Base-by-base conservation (phyloP, 1,284 basidiomycete species). In the Kwoniella shivajii region DNA sequence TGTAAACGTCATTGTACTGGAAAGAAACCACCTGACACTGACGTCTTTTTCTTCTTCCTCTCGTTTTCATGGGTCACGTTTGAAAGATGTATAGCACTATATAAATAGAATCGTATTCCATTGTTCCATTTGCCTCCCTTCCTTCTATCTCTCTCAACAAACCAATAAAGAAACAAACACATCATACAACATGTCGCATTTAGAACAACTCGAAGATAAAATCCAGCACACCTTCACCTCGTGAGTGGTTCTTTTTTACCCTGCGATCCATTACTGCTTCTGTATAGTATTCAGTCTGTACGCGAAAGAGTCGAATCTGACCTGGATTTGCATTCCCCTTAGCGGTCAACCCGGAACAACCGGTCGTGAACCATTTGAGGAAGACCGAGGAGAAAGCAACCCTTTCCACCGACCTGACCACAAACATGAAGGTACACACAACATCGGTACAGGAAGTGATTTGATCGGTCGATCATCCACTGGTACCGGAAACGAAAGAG, bases 311-410 rank as follows among this genome's bases (percentile, higher is more conserved):
- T 16, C 44, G 27, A 33, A 47, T 41, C 18, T n/a, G 22, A 26
- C 41, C 27, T 14, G 27, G 13, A 4, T 26, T 13, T 6, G 11
- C 14, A 26, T 33, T 5, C 16, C 27, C 10, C 29, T 13, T 48
- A 65, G 63, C 50, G 68, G 68, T 30, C 57, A 57, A 27, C 63
- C 63, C 30, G 66, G 65, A 27, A 68, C 67, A n/a, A 67, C 66
- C 31, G 68, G 68, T 38, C 63, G 68, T 36, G 68, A 71, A 54
- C 63, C 63, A 4, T 71, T 71, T 44, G 67, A 68, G 48, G 61
- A 66, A 33, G 49, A 50, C 45, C 20, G 50, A 20, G 49, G 45
- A 11, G 45, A 47, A 34, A 33, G 45, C 13, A 47, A 47, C 31
- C 45, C 45, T 13, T 47, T 22, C 45, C 45, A 47, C 45, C 5